Evolutionary conservation across 352 stramenopile genomes (phyloP), one percentile per base, ranked within the genome.

Genomic region (Phytophthora nicotianae): DNA sequence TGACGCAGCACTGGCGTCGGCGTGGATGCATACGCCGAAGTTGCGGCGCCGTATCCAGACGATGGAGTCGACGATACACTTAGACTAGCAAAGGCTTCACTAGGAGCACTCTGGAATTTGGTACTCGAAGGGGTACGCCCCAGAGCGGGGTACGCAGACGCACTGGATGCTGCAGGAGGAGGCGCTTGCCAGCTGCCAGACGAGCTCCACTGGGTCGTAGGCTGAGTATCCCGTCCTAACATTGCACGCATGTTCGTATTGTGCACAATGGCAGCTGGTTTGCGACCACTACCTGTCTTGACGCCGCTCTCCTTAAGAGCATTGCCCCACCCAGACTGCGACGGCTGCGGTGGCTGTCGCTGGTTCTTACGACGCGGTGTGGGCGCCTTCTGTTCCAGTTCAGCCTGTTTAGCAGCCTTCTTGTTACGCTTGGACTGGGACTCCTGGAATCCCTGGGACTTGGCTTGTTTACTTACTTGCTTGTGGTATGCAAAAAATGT

Each of bases 291-390:
- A 4, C 50, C 45, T 0, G 68, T 35, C 4, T 70, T 65, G 6
- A 88, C 57, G 10, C 82, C 82, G n/a, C 76, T 91, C 46, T 92
- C 79, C 23, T 84, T 80, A 32, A 95, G 56, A 11, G 81, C 86
- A 32, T 88, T 93, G 1, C 75, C 73, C 86, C 86, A 95, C 16
- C 83, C 86, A 27, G 82, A 77, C 19, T 76, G 66, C 7, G 77
- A 65, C 19, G 65, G 65, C 35, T 74, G 57, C 4, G 64, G 66
- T 10, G 65, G 72, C 57, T 88, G 81, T n/a, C 52, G 50, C 41
- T 65, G 49, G 24, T 58, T 69, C 1, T 64, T 47, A 40, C 54
- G 66, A 19, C 51, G 58, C 3, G 27, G 21, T 10, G 51, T 50
- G 0, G 58, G 45, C 0, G 69, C 58, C 3, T 68, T 55, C 21